Evolutionary conservation across 768 basidiomycete species (phyloP).

Genomic region (Atractiella rhizophila): DNA sequence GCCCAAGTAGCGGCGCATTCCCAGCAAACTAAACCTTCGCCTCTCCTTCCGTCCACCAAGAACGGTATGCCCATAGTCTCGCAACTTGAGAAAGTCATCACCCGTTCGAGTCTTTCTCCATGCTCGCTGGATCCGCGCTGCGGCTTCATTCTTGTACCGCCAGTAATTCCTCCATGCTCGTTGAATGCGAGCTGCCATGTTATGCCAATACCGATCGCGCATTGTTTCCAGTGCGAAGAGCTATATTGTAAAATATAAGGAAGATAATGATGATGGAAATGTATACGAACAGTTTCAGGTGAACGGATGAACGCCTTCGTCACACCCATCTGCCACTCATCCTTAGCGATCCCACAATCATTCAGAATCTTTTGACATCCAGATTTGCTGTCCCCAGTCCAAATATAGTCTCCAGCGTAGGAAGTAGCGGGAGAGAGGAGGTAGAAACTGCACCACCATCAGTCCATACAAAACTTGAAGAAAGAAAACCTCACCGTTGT

Average conservation of each 20-base stretch:
- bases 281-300: conserved; percentile 35
- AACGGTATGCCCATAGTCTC: conserved; percentile 87
- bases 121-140: conserved; percentile 80
- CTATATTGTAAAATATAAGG: conserved; percentile 23
- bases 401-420: conserved; percentile 95
- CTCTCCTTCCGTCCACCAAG: conserved; percentile 80
- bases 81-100: conserved; percentile 59
- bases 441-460: conserved; percentile 37
- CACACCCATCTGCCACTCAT: conserved; percentile 98
- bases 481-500: conserved; percentile 31
- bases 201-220: conserved; percentile 98
- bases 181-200: conserved; percentile 93
- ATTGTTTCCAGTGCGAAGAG: conserved; percentile 94
- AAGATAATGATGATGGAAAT: neutral
- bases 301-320: conserved; percentile 99
- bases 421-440: conserved; percentile 80
- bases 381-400: conserved; percentile 68
- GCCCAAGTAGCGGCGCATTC: conserved; percentile 81
- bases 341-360: conserved; percentile 81
- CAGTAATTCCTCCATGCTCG: conserved; percentile 87
- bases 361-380: conserved; percentile 79
- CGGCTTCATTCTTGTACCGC: conserved; percentile 85
- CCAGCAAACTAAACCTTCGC: conserved; percentile 69
- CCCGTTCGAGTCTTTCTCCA: conserved; percentile 97
- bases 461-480: neutral